These are phyloP conservation scores for Aspergillus neotritici DNA, from an alignment of 2,329 filamentous ascomycete genomes.

Conservation along the genomic window DNA sequence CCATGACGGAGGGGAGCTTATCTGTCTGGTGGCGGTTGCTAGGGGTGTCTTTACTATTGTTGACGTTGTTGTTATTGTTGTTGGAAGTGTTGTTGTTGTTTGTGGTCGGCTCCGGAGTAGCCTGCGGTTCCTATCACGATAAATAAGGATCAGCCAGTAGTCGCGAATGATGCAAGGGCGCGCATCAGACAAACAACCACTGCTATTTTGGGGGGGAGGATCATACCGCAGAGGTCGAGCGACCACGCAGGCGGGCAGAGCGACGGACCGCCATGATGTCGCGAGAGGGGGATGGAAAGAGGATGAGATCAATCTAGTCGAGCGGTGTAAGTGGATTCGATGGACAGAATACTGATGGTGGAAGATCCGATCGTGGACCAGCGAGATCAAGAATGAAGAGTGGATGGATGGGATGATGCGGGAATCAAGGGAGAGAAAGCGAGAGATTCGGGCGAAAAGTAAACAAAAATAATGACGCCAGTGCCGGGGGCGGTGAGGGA, in stretches of 20 bases:
- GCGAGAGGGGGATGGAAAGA: constrained; percentile 4
- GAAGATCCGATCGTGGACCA: background rate
- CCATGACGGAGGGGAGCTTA: constrained; percentile 42
- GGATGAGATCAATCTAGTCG: background rate
- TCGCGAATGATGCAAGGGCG: background rate
- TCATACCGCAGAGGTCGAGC: constrained; percentile 31
- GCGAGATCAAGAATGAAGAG: background rate
- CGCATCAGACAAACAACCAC: background rate
- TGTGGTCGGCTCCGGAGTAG: constrained; percentile 13
- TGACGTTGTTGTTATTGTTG: constrained; percentile 5
- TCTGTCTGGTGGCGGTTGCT: constrained; percentile 5
- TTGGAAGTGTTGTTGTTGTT: constrained; percentile 4
- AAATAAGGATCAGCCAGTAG: constrained; percentile 1
- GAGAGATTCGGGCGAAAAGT: constrained; percentile 38
- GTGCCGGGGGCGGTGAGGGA: constrained; percentile 47
- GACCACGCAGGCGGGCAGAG: constrained; percentile 37
- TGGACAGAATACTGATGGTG: background rate
- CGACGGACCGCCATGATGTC: constrained; percentile 35
- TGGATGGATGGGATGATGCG: constrained; percentile 1
- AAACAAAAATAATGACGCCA: constrained; percentile 42
- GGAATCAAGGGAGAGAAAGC: constrained; percentile 1
- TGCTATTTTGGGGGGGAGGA: constrained; percentile 2
- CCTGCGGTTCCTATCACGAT: constrained; percentile 15
- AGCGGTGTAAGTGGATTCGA: background rate
- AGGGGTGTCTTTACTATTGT: constrained; percentile 1